Percentiles rank a stretch among this genome's conserved stretches.
Evolutionary conservation across 2,329 filamentous ascomycete species (phyloP).

Genomic region (Claviceps purpurea): DNA sequence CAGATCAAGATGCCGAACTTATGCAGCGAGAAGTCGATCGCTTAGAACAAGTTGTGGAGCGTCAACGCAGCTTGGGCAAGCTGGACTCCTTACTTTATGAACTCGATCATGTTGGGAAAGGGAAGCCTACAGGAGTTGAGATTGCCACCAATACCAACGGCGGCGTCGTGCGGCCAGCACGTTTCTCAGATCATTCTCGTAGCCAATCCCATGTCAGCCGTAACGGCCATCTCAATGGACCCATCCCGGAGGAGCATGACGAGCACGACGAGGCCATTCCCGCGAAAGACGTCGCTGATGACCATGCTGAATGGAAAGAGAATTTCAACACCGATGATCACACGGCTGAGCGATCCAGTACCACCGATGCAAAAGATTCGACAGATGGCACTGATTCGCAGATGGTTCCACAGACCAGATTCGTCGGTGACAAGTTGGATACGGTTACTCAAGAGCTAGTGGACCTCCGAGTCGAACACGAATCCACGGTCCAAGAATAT

Average conservation of each 20-base stretch:
- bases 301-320: neutral
- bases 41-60: conserved; percentile 86
- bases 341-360: neutral
- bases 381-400: conserved; percentile 29
- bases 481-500: conserved; percentile 67
- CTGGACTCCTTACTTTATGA: conserved; percentile 87
- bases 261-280: conserved; percentile 34
- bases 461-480: conserved; percentile 81
- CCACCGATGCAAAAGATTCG: conserved; percentile 24
- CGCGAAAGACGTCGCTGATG: conserved; percentile 33
- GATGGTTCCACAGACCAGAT: conserved; percentile 68
- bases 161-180: conserved; percentile 27
- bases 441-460: conserved; percentile 83
- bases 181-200: conserved; percentile 36
- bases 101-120: conserved; percentile 63
- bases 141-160: conserved; percentile 23
- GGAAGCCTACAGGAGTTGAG: conserved; percentile 24
- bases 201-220: conserved; percentile 41
- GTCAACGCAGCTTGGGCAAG: conserved; percentile 88
- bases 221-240: conserved; percentile 38
- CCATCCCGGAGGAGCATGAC: conserved; percentile 43
- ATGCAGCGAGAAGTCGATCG: conserved; percentile 96
- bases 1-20: conserved; percentile 87
- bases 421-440: conserved; percentile 86
- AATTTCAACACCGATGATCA: neutral